Evolutionary conservation across 768 basidiomycete genomes (phyloP), one percentile per base, ranked within the genome.

Genomic region (Amanita muscaria): DNA sequence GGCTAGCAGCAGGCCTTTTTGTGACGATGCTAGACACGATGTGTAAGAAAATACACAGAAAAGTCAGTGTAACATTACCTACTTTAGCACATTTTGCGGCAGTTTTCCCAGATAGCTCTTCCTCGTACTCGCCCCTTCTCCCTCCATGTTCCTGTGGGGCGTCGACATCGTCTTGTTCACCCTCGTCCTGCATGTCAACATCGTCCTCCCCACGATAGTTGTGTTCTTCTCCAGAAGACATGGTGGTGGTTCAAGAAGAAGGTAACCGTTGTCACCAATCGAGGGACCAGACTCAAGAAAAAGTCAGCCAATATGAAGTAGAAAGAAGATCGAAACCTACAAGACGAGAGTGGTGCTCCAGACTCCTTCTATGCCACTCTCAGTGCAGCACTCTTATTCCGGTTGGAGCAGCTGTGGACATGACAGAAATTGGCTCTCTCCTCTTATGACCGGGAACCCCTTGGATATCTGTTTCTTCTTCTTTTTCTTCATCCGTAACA

Each of bases 381-480:
- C 49, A 89, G 56, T 2, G 81, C 75, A 0, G 88, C 83, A 30
- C 86, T 86, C 53, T 83, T 87, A n/a, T 87, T 87, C 63, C 67
- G 4, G 60, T 66, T 1, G 88, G 88, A 2, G 84, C 73, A 30
- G 68, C 72, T 11, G 74, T 73, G 30, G 79, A 80, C 14, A 80
- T 72, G 6, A 91, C 88, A 5, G 76, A 60, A 49, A 91, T 80
- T 11, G 75, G 76, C 56, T 87, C 84, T 21, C 82, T 66, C 44
- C 88, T 70, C 62, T 90, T 90, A 55, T 91, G 88, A 0, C 88
- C 88, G 3, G 88, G 88, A 3, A 90, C 80, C 86, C 86, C 0
- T 83, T 81, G 53, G 89, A 91, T 0, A 72, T 61, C 48, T 55
- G 54, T 23, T 55, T 58, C 29, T 41, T 25, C 14, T 44, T 49